Base-by-base conservation (phyloP, 176 grass and related monocot species). In the Carex pumila region DNA sequence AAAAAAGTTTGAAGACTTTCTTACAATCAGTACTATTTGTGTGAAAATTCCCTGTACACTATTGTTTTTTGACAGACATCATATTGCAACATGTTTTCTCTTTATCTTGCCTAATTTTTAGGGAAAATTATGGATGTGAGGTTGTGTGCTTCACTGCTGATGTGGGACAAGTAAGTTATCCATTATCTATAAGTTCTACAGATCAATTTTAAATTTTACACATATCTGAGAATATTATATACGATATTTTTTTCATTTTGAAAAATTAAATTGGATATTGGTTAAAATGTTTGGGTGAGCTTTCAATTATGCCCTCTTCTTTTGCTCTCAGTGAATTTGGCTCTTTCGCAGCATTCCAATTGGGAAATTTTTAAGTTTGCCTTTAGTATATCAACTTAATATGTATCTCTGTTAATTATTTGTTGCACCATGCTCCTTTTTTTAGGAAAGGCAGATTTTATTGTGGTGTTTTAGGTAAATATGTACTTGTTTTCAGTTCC, bases 131-230 rank as follows among this genome's bases (percentile, higher is more conserved):
- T 90, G 96, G 93, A 68, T 99, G 96, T 84, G 93, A 99, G 89
- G 96, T 99, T 9, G 89, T 99, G 9, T 99, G 96, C 80, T 95
- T 99, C 76, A 99, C 96, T 86, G 96, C 96, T 81, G 93, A 99
- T 75, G 93, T 99, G 89, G 96, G 93, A 10, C 96, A 99, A 92
- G 96, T 99, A 89, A 69, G 83, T 81, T 47, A 45, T 58, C 68
- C 43, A 37, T 21, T 53, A 29, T 61, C 56, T n/a, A 50, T n/a
- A 37, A 25, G 3, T 25, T 45, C 13, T 62, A 43, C 83, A 31
- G 66, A 83, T 12, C 3, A 12, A 86, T 75, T 22, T 75, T 7
- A 82, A 82, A 58, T 41, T 54, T 3, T 39, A 22, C 17, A 64
- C 37, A 53, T 78, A 54, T 52, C 32, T 36, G n/a, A 25, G 47